Evolutionary conservation across 106 monocot genomes (phyloP).

Genomic region (Gastrodia elata): DNA sequence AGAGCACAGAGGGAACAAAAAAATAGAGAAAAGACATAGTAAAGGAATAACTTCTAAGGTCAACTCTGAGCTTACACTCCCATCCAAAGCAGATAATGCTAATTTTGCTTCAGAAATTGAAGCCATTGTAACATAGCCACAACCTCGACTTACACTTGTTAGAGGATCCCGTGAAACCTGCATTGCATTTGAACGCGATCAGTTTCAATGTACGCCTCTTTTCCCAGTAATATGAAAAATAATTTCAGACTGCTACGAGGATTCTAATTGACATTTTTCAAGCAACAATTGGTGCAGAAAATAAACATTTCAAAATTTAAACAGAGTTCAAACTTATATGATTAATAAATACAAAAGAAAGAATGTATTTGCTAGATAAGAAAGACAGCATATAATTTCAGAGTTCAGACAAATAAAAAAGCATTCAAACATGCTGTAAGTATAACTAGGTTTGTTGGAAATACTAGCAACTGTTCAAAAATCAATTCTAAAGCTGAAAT

Average conservation of each 20-base stretch:
- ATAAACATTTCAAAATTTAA: background rate
- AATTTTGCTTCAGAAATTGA: conserved; percentile 58
- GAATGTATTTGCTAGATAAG: background rate
- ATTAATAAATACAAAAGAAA: background rate
- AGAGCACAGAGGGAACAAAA: background rate
- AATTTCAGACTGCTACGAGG: background rate
- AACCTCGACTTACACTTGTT: conserved; percentile 60
- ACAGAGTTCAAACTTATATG: background rate
- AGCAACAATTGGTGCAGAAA: background rate
- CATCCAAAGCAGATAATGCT: conserved; percentile 63
- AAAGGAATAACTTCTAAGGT: background rate
- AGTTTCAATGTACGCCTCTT: background rate
- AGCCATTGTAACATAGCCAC: conserved; percentile 66
- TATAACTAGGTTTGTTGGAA: background rate
- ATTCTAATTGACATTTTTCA: background rate
- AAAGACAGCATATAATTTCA: too few relatives aligned
- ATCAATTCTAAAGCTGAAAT: too few relatives aligned
- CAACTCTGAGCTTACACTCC: conserved; percentile 45
- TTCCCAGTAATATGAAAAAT: background rate
- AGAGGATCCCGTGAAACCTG: conserved; percentile 61
- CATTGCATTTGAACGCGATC: background rate
- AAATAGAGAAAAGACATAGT: too few relatives aligned
- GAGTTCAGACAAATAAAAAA: background rate
- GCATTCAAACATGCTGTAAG: background rate
- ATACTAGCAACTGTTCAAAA: too few relatives aligned